phyloP scores from a whole-genome alignment of 2,329 filamentous ascomycete species.

The Fusarium graminum region DNA sequence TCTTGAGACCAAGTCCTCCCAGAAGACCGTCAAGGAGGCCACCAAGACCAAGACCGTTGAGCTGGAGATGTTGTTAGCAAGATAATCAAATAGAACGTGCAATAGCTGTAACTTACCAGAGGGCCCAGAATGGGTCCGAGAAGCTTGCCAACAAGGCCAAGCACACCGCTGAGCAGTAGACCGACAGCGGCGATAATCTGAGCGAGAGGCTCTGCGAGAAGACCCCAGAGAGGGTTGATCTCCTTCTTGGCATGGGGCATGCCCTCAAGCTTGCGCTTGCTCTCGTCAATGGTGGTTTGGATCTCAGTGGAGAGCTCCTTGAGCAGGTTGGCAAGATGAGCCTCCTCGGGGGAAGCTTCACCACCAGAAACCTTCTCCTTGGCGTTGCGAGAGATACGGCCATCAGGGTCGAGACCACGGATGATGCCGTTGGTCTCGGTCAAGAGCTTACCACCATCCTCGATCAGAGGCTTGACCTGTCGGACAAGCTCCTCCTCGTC shows the following conservation, averaged over 20 bases:
- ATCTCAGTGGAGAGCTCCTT: slow-evolving; percentile 89
- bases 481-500: slow-evolving; percentile 91
- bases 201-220: slow-evolving; percentile 86
- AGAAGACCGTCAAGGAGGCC: slow-evolving; percentile 83
- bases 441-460: slow-evolving; percentile 85
- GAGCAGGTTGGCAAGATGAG: slow-evolving; percentile 83
- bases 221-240: slow-evolving; percentile 88
- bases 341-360: slow-evolving; percentile 78
- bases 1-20: slow-evolving; percentile 80
- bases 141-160: slow-evolving; percentile 85
- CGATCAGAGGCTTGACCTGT: slow-evolving; percentile 87
- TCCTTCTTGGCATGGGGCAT: slow-evolving; percentile 97
- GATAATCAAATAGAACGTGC: neutral
- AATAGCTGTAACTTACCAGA: slow-evolving; percentile 21
- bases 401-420: slow-evolving; percentile 89
- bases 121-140: slow-evolving; percentile 54
- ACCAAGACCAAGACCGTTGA: slow-evolving; percentile 85
- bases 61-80: slow-evolving; percentile 52
- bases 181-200: slow-evolving; percentile 94
- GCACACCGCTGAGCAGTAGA: slow-evolving; percentile 82
- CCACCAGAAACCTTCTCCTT: slow-evolving; percentile 83
- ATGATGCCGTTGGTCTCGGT: slow-evolving; percentile 89
- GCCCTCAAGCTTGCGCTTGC: slow-evolving; percentile 87
- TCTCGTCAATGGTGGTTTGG: slow-evolving; percentile 84
- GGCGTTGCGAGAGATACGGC: slow-evolving; percentile 84